A percentile compares a stretch with the other conserved stretches of the same genome.
phyloP scores from a whole-genome alignment of 495 filamentous ascomycete genomes.

The Pseudotulostoma volvatum region DNA sequence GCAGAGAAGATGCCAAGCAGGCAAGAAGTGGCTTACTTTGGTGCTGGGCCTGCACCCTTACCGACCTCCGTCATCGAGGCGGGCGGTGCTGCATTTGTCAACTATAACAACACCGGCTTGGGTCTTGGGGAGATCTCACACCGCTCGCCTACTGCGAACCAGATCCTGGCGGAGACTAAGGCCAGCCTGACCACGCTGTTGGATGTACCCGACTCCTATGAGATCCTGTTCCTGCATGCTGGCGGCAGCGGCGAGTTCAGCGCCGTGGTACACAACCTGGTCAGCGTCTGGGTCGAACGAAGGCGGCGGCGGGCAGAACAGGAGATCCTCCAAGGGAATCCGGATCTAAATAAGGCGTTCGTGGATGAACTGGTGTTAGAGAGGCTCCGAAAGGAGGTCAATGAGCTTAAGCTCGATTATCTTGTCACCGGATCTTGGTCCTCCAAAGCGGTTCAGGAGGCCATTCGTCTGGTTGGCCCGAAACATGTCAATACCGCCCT shows the following conservation, averaged over 20 bases:
- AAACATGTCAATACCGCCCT: constrained; percentile 64
- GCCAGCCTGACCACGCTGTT: constrained; percentile 49
- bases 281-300: constrained; percentile 59
- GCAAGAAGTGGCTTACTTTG: constrained; percentile 60
- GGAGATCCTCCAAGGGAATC: constrained; percentile 19
- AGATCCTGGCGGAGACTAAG: constrained; percentile 51
- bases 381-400: constrained; percentile 44
- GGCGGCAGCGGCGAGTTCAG: constrained; percentile 70
- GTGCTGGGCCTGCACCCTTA: constrained; percentile 71
- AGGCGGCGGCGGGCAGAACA: too few species aligned
- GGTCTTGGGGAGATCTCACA: constrained; percentile 26
- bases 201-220: constrained; percentile 60
- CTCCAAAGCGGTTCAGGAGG: constrained; percentile 80
- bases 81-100: constrained; percentile 42
- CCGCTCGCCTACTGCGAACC: constrained; percentile 34
- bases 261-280: constrained; percentile 65
- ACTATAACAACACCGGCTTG: constrained; percentile 68
- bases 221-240: constrained; percentile 64
- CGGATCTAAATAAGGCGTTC: constrained; percentile 18
- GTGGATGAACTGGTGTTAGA: constrained; percentile 39
- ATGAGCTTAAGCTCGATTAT: constrained; percentile 68
- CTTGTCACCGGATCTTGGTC: constrained; percentile 86
- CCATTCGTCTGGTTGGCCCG: constrained; percentile 53
- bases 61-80: constrained; percentile 57
- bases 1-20: constrained; percentile 20